Percentiles rank a stretch among this genome's conserved stretches.
These are phyloP conservation scores for Xylaria arbuscula DNA, from an alignment of 2,329 filamentous ascomycete species.

Conservation along the genomic window DNA sequence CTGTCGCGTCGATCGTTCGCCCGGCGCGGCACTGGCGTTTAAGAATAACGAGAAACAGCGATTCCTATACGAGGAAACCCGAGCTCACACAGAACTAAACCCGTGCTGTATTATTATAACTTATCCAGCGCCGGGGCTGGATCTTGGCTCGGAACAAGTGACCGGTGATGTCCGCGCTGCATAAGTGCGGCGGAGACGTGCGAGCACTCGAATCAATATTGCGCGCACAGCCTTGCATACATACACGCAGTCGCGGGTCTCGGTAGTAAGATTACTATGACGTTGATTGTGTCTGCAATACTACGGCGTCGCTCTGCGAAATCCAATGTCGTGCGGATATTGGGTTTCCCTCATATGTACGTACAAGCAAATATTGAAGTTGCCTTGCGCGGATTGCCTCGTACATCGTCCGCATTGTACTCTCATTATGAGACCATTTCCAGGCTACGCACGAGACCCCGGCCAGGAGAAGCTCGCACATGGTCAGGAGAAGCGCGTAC, in stretches of 20 bases:
- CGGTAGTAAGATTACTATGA: conserved; percentile 7
- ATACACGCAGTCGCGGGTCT: background rate
- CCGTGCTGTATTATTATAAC: background rate
- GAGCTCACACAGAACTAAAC: conserved; percentile 4
- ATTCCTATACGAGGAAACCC: conserved; percentile 4
- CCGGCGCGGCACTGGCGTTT: background rate
- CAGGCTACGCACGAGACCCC: background rate
- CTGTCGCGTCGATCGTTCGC: conserved; percentile 12
- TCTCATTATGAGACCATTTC: background rate
- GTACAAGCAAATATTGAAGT: background rate
- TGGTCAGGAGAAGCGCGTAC: background rate
- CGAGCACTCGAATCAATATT: conserved; percentile 9
- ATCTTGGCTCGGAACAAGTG: conserved; percentile 9
- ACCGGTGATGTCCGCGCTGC: conserved; percentile 11
- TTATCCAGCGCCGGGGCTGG: conserved; percentile 1
- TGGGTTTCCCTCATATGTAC: background rate
- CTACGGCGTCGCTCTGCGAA: conserved; percentile 16
- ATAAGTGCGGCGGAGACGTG: background rate
- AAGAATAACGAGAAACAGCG: background rate
- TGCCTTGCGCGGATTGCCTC: background rate
- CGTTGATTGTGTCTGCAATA: conserved; percentile 7
- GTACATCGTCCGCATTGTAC: background rate
- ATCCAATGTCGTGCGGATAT: background rate
- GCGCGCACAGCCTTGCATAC: conserved; percentile 21
- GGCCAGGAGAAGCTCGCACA: background rate